Percentiles rank a stretch among this genome's conserved stretches.
phyloP scores from a whole-genome alignment of 2,329 filamentous ascomycete genomes.

The Zymoseptoria brevis region DNA sequence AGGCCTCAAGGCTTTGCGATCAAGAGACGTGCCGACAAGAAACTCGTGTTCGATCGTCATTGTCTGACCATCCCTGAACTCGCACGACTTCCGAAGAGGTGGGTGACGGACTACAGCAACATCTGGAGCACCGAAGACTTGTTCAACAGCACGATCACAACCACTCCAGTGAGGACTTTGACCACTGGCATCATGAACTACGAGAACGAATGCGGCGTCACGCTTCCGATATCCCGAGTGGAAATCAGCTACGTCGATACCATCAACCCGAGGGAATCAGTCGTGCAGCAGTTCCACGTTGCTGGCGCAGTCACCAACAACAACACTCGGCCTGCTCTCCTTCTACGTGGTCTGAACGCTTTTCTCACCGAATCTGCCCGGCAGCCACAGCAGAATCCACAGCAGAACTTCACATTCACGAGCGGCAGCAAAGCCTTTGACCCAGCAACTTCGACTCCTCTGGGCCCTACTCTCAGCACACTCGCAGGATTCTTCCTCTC shows the following conservation, averaged over 20 bases:
- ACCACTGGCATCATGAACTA: not conserved
- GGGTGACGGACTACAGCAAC: slow-evolving; percentile 10
- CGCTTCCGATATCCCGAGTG: not conserved
- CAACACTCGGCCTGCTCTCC: slow-evolving; percentile 1
- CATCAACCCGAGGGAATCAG: too few species aligned
- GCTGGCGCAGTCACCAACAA: not conserved
- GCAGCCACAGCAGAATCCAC: not conserved
- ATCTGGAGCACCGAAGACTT: slow-evolving; percentile 11
- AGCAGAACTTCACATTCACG: not conserved
- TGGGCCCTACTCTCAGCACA: not conserved
- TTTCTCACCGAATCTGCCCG: slow-evolving; percentile 1
- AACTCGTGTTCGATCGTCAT: not conserved
- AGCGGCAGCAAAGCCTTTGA: not conserved
- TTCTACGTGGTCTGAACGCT: slow-evolving; percentile 11
- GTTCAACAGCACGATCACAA: not conserved
- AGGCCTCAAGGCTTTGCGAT: not conserved
- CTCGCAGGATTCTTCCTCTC: slow-evolving; percentile 15
- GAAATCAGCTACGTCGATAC: not conserved
- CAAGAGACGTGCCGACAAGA: not conserved
- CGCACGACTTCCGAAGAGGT: not conserved
- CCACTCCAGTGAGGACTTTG: not conserved
- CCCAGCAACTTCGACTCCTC: not conserved
- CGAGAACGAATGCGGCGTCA: slow-evolving; percentile 1
- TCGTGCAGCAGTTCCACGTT: too few species aligned
- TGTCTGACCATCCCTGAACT: not conserved